Conservation (phyloP, 2,329 filamentous ascomycete species). For the Geosmithia morbida region DNA sequence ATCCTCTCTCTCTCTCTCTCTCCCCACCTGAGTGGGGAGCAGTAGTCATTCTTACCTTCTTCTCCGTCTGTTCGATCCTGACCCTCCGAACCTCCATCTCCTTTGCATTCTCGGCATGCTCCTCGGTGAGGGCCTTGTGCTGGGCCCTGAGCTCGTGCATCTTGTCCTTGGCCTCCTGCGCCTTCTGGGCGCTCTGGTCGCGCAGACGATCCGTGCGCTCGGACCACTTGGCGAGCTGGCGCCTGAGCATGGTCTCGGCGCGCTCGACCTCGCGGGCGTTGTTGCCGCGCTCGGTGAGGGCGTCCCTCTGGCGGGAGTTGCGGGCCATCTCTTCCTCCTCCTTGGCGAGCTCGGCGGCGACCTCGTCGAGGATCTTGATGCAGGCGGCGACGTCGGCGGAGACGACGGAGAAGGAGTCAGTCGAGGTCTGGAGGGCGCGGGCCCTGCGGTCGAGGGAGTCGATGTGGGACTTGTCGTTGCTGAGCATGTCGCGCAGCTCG, state of each 20-base stretch:
- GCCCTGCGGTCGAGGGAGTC: slow-evolving; percentile 76
- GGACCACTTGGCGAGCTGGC: slow-evolving; percentile 74
- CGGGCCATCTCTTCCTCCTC: slow-evolving; percentile 82
- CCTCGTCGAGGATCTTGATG: slow-evolving; percentile 80
- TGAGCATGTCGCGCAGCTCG: slow-evolving; percentile 67
- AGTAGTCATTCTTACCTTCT: slow-evolving; percentile 54
- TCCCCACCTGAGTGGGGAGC: neutral
- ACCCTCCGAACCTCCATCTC: slow-evolving; percentile 87
- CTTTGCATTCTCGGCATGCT: slow-evolving; percentile 72
- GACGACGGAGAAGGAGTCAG: slow-evolving; percentile 78
- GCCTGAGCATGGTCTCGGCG: slow-evolving; percentile 67
- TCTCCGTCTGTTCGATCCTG: slow-evolving; percentile 96
- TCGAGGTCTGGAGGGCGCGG: slow-evolving; percentile 82
- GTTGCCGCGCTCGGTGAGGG: slow-evolving; percentile 74
- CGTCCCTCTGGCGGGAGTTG: slow-evolving; percentile 71
- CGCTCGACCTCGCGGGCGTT: slow-evolving; percentile 87
- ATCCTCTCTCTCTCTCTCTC: neutral
- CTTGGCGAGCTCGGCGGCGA: slow-evolving; percentile 68
- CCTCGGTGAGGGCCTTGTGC: slow-evolving; percentile 69
- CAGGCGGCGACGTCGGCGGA: slow-evolving; percentile 74
- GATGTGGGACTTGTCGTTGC: slow-evolving; percentile 68
- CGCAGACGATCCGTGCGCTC: slow-evolving; percentile 77
- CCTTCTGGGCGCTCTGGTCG: slow-evolving; percentile 68
- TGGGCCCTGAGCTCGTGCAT: slow-evolving; percentile 80
- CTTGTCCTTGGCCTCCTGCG: slow-evolving; percentile 64